Percentiles rank a stretch among this genome's conserved stretches.
phyloP scores from a whole-genome alignment of 495 filamentous ascomycete genomes.

The Daldinia caldariorum region DNA sequence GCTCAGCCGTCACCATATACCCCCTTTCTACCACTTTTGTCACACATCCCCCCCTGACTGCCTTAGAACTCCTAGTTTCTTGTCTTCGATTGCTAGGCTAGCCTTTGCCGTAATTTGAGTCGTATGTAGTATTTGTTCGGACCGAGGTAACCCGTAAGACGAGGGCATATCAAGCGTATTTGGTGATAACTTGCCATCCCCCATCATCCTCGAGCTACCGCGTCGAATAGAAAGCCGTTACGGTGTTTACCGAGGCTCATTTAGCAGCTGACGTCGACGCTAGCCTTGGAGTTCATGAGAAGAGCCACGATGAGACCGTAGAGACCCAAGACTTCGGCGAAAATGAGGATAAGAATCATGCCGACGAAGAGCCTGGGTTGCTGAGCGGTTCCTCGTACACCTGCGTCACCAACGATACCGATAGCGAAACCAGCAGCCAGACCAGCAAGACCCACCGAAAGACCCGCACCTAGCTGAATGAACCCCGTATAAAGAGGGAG shows the following conservation, averaged over 20 bases:
- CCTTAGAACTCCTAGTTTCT: slow-evolving; percentile 43
- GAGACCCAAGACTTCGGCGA: slow-evolving; percentile 99
- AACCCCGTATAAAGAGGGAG: slow-evolving; percentile 91
- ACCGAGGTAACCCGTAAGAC: slow-evolving; percentile 11
- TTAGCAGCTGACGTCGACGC: slow-evolving; percentile 60
- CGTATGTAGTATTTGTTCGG: slow-evolving; percentile 25
- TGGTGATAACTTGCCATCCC: slow-evolving; percentile 42
- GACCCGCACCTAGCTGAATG: slow-evolving; percentile 96
- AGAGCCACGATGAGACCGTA: slow-evolving; percentile 98
- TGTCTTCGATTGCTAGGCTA: slow-evolving; percentile 44
- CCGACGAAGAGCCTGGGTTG: slow-evolving; percentile 98
- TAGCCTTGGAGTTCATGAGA: slow-evolving; percentile 94
- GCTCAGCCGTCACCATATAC: slow-evolving; percentile 55
- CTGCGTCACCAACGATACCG: slow-evolving; percentile 98
- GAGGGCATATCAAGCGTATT: slow-evolving; percentile 24
- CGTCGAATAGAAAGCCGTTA: slow-evolving; percentile 18
- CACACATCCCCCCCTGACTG: slow-evolving; percentile 24
- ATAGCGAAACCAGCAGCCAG: slow-evolving; percentile 98
- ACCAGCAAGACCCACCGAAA: slow-evolving; percentile 95
- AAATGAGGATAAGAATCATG: slow-evolving; percentile 99
- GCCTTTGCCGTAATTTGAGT: slow-evolving; percentile 24
- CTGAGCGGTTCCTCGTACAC: slow-evolving; percentile 97
- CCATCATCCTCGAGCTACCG: slow-evolving; percentile 22
- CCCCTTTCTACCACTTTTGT: slow-evolving; percentile 45
- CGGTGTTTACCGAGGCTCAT: neutral